Base-by-base conservation (phyloP, 2,329 filamentous ascomycete species). In the Teratosphaeria zuluensis region DNA sequence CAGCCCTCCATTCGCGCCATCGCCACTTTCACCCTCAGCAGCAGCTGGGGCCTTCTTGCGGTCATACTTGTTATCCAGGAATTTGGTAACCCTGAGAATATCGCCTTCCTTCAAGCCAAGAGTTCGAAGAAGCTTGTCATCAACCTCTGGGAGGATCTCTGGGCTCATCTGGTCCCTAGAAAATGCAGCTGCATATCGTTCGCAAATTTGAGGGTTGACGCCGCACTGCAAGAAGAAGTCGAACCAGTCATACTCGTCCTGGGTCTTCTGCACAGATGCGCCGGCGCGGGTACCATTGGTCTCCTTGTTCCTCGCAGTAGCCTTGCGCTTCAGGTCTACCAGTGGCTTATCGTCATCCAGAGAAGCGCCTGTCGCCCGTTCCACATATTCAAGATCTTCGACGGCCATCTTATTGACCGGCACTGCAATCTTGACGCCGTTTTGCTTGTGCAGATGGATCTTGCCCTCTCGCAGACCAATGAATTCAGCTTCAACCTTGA, bases 371-470 rank as follows among this genome's bases (percentile, higher is more conserved):
- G 92, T 94, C 16, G 84, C 79, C 61, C 83, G 84, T 75, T 99
- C 94, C 58, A 99, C 92, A 68, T 95, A 97, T 74, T 96, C 92
- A 46, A 99, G 80, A 74, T 99, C 94, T 69, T 92, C 89, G 51
- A 91, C 81, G 0, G 92, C 95, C 94, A 99, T 99, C 73, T 99
- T 99, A 46, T 85, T 80, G 31, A 97, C 84, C 2, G 94, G 94
- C 3, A 99, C 94, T 8, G 94, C 94, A 74, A 99, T 99, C 75
- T 97, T 97, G 68, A 99, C 91, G 42, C 94, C 94, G 71, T 99
- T 99, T 75, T 90, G 82, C 77, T 99, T 99, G 78, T 99, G 94
- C 24, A 99, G 80, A 74, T 99, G 95, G 64, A 99, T 95, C 75
- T 97, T 97, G 63, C 92, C 90, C 71, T 97, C 94, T 72, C 90